phyloP scores from a whole-genome alignment of 257 asterid genomes.

The Datura wrightii region DNA sequence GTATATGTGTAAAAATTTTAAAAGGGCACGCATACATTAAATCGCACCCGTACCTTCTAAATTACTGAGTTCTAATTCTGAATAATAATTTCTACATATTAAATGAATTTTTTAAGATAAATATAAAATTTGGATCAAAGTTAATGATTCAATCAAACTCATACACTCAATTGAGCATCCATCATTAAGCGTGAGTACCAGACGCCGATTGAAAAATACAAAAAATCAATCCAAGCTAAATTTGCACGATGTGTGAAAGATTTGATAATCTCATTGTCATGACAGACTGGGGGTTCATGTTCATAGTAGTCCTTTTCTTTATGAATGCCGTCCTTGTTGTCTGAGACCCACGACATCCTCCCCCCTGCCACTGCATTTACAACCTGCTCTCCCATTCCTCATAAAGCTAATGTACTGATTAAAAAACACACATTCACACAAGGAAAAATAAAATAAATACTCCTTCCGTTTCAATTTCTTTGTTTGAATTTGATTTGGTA shows the following conservation, averaged over 20 bases:
- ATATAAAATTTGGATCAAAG: neutral
- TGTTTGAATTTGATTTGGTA: too few relatives aligned
- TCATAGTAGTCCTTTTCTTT: conserved; percentile 24
- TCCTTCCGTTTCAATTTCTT: too few relatives aligned
- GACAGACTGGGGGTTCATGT: conserved; percentile 17
- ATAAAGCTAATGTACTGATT: neutral
- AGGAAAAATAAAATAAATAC: neutral
- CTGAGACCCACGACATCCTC: conserved; percentile 7
- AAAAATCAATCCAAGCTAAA: neutral
- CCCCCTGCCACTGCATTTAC: neutral
- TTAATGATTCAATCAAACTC: neutral
- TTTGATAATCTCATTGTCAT: conserved; percentile 1
- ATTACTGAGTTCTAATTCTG: too few relatives aligned
- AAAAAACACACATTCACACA: neutral
- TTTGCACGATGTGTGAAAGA: neutral
- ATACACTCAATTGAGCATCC: neutral
- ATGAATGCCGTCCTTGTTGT: conserved; percentile 23
- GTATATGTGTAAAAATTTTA: neutral
- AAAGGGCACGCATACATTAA: too few relatives aligned
- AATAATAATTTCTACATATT: too few relatives aligned
- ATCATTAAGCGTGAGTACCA: neutral
- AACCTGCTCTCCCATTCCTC: neutral
- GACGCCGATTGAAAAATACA: neutral
- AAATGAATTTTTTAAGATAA: neutral
- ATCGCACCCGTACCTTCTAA: too few relatives aligned